These are phyloP conservation scores for Forsythia viridissima DNA, from an alignment of 257 asterid species.

Conservation along the genomic window DNA sequence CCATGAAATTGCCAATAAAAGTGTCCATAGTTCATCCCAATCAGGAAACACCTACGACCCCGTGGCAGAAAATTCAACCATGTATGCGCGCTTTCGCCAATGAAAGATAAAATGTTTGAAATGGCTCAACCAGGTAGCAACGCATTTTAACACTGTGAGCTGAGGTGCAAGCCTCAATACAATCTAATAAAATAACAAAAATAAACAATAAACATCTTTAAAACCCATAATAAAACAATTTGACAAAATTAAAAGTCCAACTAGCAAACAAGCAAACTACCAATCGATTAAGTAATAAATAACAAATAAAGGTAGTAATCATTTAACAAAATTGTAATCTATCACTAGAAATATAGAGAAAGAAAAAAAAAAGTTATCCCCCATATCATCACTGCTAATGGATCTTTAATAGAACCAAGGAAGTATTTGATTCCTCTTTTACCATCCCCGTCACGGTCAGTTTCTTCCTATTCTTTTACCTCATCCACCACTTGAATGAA, in stretches of 20 bases:
- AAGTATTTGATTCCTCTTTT: not conserved
- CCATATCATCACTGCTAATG: not conserved
- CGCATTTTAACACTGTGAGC: not conserved
- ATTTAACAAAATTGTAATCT: not conserved
- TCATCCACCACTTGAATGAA: not conserved
- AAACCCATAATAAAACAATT: not conserved
- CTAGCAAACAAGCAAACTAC: no score
- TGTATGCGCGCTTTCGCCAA: not conserved
- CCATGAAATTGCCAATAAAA: not conserved
- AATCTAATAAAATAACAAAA: not conserved
- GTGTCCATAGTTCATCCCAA: not conserved
- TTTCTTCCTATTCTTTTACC: not conserved
- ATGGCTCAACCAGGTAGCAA: not conserved
- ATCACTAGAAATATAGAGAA: not conserved
- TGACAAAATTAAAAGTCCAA: not conserved
- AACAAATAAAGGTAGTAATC: not conserved
- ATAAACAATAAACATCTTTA: not conserved
- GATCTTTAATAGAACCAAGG: not conserved
- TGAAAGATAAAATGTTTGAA: not conserved
- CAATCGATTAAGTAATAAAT: not conserved
- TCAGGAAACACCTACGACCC: not conserved
- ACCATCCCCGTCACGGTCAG: not conserved
- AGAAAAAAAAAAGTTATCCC: not conserved
- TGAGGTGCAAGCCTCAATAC: not conserved
- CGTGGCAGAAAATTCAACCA: not conserved